Conservation (phyloP, 345 rosid genomes). For the Eucalyptus marginata region DNA sequence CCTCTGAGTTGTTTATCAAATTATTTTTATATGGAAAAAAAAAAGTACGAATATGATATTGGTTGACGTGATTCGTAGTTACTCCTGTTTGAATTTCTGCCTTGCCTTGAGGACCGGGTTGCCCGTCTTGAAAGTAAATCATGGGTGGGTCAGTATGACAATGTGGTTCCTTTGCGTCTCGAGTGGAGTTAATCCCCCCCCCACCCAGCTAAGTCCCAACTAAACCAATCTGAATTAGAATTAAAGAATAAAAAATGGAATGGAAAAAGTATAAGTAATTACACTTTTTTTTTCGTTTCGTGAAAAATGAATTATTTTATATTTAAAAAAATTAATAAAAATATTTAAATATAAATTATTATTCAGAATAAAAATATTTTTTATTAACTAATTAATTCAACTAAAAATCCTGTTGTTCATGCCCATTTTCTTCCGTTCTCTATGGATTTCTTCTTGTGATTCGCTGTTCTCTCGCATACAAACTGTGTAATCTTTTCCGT, state of each 20-base stretch:
- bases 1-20: fast-evolving
- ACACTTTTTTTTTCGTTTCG: too few relatives aligned
- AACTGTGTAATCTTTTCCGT: not conserved
- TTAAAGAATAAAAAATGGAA: not conserved
- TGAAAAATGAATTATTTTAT: not conserved
- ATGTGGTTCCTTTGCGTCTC: not conserved
- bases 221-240: not conserved
- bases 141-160: not conserved
- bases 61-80: not conserved
- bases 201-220: not conserved
- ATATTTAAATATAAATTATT: not conserved
- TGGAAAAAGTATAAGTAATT: not conserved
- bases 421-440: not conserved
- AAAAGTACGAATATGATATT: not conserved
- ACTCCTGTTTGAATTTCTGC: not conserved
- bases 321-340: fast-evolving
- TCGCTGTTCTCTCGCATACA: not conserved
- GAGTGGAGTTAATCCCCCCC: not conserved
- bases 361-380: not conserved
- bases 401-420: not conserved
- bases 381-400: not conserved
- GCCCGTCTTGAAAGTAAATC: not conserved
- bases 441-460: not conserved
- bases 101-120: too few relatives aligned
- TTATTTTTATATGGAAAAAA: not conserved